A percentile compares a stretch with the other conserved stretches of the same genome.
Evolutionary conservation across 352 stramenopile species (phyloP).

Genomic region (Plasmopara viticola): DNA sequence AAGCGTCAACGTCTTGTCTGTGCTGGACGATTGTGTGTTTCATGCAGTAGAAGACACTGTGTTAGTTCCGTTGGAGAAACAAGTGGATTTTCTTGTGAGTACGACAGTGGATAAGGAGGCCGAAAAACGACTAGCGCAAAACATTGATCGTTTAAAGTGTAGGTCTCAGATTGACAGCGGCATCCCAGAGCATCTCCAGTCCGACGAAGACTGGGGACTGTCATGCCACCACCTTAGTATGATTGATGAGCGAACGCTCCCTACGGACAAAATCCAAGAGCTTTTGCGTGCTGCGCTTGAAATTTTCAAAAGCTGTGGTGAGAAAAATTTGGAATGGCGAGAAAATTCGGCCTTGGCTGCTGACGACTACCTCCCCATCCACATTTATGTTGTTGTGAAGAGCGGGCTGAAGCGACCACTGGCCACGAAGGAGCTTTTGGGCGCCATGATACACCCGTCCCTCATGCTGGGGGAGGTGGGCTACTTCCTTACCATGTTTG

Average conservation of each 20-base stretch:
- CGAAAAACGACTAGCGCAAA: constrained; percentile 44
- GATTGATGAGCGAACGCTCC: constrained; percentile 72
- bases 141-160: constrained; percentile 61
- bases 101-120: constrained; percentile 50
- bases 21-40: constrained; percentile 65
- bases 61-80: constrained; percentile 62
- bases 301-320: constrained; percentile 75
- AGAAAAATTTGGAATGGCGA: constrained; percentile 73
- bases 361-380: constrained; percentile 81
- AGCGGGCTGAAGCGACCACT: constrained; percentile 68
- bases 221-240: constrained; percentile 78
- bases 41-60: constrained; percentile 76
- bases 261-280: constrained; percentile 77
- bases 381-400: constrained; percentile 83
- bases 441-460: constrained; percentile 79
- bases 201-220: constrained; percentile 69
- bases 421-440: constrained; percentile 65
- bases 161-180: constrained; percentile 65
- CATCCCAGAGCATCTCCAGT: constrained; percentile 71
- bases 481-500: constrained; percentile 87
- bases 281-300: constrained; percentile 64
- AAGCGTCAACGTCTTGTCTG: constrained; percentile 41
- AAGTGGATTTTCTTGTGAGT: constrained; percentile 66
- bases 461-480: constrained; percentile 78
- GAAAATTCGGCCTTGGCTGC: constrained; percentile 70